Evolutionary conservation across 306 rosid species (phyloP), one percentile per base, ranked within the genome.

Genomic region (Castanopsis chinensis): DNA sequence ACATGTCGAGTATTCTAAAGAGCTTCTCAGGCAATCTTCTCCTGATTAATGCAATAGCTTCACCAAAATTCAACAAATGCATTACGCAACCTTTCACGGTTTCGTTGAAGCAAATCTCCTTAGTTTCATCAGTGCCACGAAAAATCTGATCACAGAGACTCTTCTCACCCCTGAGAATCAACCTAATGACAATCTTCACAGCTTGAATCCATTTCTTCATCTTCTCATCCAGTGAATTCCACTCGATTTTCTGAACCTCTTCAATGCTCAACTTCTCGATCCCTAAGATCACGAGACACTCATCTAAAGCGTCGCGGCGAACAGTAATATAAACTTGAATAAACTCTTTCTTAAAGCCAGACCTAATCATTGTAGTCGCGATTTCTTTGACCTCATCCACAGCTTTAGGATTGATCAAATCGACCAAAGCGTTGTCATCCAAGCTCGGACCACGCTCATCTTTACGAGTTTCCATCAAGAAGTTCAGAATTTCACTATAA

Each of bases 181-280:
- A n/a, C n/a, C 83, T 78, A 56, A 95, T 45, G 9, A 83, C 83
- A 57, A 90, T 86, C 86, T 93, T 95, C 64, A 91, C 92, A 7
- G 97, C 97, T 30, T 88, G 96, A 35, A 93, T 87, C 99, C 98
- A 95, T 82, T 89, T 91, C 90, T 91, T 93, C 97, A 93, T 93
- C 81, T 91, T 95, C 89, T 90, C 96, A 45, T 95, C 97, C 87
- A 95, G 64, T 60, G 32, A 35, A 41, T 82, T 88, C 99, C 99
- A 93, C 73, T 81, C 94, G 72, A 89, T 81, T 80, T 79, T 95
- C 85, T 95, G 98, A 33, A 93, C 93, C 81, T 95, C 98, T 85
- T 91, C 97, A 63, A 95, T 95, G 84, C 99, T 93, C 65, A 90
- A 83, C 73, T 79, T 88, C 87, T 95, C 99, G 33, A 93, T 91